phyloP scores from a whole-genome alignment of 805 yeast species.

The Candida nitratophila region DNA sequence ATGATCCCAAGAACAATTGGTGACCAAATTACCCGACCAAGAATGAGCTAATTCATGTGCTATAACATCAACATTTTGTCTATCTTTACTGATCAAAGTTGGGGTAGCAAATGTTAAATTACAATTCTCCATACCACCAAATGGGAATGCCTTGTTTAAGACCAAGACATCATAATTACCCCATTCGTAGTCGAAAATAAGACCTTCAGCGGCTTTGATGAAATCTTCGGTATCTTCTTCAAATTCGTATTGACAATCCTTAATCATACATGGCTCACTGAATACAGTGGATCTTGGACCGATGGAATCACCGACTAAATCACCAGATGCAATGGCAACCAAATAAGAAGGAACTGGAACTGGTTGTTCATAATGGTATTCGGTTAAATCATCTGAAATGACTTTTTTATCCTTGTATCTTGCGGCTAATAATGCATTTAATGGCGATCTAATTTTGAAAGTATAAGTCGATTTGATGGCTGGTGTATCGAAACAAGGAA shows the following conservation, averaged over 20 bases:
- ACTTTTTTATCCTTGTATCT: slow-evolving; percentile 10
- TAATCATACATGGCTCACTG: slow-evolving; percentile 65
- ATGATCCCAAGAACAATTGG: slow-evolving; percentile 88
- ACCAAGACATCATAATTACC: slow-evolving; percentile 72
- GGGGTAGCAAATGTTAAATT: slow-evolving; percentile 89
- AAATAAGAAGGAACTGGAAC: slow-evolving; percentile 84
- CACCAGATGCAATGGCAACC: slow-evolving; percentile 82
- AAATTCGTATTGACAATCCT: slow-evolving; percentile 72
- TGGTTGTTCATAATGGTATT: slow-evolving; percentile 56
- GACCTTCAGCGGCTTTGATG: slow-evolving; percentile 66
- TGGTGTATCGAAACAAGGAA: slow-evolving; percentile 91
- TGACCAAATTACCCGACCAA: slow-evolving; percentile 88
- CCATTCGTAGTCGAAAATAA: slow-evolving; percentile 82
- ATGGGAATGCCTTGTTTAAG: slow-evolving; percentile 72
- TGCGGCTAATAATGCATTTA: slow-evolving; percentile 74
- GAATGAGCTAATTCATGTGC: slow-evolving; percentile 93
- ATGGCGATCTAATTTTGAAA: slow-evolving; percentile 53
- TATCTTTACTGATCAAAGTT: slow-evolving; percentile 76
- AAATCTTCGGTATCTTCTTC: slow-evolving; percentile 75
- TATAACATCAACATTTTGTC: slow-evolving; percentile 80
- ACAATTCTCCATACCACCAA: slow-evolving; percentile 95
- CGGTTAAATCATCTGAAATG: slow-evolving; percentile 25
- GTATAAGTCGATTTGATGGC: slow-evolving; percentile 63
- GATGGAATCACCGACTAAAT: slow-evolving; percentile 53
- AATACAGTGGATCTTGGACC: slow-evolving; percentile 86